phyloP scores from a whole-genome alignment of 2,329 filamentous ascomycete genomes.

The Xylariaceae sp. region DNA sequence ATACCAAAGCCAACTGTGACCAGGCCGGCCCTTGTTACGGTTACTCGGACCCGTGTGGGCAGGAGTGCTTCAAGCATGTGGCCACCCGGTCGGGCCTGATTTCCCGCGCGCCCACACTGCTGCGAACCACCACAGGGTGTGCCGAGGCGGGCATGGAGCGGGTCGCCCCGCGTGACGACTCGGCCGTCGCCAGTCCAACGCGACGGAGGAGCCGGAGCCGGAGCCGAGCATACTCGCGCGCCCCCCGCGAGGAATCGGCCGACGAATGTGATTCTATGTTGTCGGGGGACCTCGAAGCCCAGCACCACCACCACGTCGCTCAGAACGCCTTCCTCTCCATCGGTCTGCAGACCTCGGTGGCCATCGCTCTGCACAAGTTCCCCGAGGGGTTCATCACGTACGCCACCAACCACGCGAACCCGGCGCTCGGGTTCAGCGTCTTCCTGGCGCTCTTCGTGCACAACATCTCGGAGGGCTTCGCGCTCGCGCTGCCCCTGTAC shows the following conservation, averaged over 20 bases:
- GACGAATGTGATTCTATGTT: slow-evolving; percentile 18
- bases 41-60: slow-evolving; percentile 57
- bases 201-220: slow-evolving; percentile 10
- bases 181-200: slow-evolving; percentile 16
- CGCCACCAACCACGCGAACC: slow-evolving; percentile 94
- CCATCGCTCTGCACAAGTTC: slow-evolving; percentile 93
- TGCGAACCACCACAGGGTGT: slow-evolving; percentile 35
- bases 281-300: slow-evolving; percentile 37
- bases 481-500: slow-evolving; percentile 86
- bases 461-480: slow-evolving; percentile 96
- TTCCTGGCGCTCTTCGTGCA: slow-evolving; percentile 96
- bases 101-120: slow-evolving; percentile 28
- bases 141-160: slow-evolving; percentile 21
- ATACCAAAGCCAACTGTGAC: slow-evolving; percentile 57
- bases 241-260: slow-evolving; percentile 29
- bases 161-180: slow-evolving; percentile 20
- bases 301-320: slow-evolving; percentile 90
- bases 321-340: slow-evolving; percentile 90
- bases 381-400: slow-evolving; percentile 86
- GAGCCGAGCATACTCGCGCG: slow-evolving; percentile 21
- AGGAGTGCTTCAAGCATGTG: slow-evolving; percentile 57
- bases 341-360: slow-evolving; percentile 90
- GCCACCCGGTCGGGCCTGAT: slow-evolving; percentile 28
- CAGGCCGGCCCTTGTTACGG: slow-evolving; percentile 54
- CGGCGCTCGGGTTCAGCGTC: slow-evolving; percentile 77